These are phyloP conservation scores for Arthrobotrys pseudoclavata DNA, from an alignment of 2,329 filamentous ascomycete genomes.

Conservation along the genomic window DNA sequence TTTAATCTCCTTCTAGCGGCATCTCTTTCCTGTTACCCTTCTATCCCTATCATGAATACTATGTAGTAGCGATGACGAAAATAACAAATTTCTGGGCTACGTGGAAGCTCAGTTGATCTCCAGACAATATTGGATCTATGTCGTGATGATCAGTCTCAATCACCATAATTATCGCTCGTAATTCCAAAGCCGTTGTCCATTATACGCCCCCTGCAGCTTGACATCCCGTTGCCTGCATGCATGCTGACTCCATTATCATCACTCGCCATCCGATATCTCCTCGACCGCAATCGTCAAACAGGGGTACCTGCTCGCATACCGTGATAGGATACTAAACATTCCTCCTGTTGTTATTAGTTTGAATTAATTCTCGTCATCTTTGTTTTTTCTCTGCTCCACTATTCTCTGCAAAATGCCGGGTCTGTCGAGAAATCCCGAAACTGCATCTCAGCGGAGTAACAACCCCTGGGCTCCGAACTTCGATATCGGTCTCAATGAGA, in stretches of 20 bases:
- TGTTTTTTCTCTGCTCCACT: neutral
- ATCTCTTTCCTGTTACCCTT: neutral
- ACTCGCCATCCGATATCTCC: neutral
- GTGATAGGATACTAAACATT: neutral
- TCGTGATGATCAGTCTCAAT: conserved; percentile 44
- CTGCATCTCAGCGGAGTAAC: neutral
- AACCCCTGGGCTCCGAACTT: conserved; percentile 13
- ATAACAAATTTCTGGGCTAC: neutral
- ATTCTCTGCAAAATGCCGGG: neutral
- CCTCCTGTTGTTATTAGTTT: neutral
- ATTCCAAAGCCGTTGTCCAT: neutral
- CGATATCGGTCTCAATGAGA: neutral
- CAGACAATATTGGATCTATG: neutral
- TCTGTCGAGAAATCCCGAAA: neutral
- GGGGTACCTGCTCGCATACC: neutral
- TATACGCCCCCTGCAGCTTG: neutral
- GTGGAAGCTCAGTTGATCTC: neutral
- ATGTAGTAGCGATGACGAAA: neutral
- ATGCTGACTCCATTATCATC: neutral
- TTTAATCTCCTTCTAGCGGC: neutral
- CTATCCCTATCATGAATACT: too few relatives aligned
- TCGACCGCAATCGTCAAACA: neutral
- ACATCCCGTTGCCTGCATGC: neutral
- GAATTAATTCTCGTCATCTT: too few relatives aligned
- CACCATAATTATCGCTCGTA: conserved; percentile 8